phyloP scores from a whole-genome alignment of 2,329 filamentous ascomycete species.

The Stromatinia cepivora region DNA sequence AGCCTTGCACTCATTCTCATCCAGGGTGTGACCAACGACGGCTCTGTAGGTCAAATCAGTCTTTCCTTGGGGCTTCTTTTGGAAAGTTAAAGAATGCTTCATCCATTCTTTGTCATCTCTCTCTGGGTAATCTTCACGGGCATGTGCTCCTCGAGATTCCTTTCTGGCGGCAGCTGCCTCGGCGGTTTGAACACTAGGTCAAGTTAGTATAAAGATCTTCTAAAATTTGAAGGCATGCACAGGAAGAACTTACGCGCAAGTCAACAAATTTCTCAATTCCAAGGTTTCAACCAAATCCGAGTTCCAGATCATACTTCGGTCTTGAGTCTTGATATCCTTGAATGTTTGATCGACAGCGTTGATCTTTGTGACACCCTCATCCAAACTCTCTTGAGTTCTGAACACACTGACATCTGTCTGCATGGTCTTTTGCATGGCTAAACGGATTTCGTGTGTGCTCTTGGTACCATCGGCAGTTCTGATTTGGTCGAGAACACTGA shows the following conservation, averaged over 20 bases:
- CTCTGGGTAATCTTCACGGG: constrained; percentile 93
- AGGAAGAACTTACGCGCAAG: constrained; percentile 73
- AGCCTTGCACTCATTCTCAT: constrained; percentile 93
- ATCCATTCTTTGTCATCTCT: constrained; percentile 97
- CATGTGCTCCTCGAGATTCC: constrained; percentile 96
- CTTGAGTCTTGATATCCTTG: constrained; percentile 87
- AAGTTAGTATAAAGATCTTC: constrained; percentile 2
- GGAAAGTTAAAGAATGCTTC: constrained; percentile 98
- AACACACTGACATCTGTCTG: constrained; percentile 96
- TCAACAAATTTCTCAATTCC: constrained; percentile 91
- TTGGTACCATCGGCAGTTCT: constrained; percentile 44
- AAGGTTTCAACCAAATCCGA: constrained; percentile 94
- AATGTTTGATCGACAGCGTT: constrained; percentile 79
- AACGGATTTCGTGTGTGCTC: constrained; percentile 83
- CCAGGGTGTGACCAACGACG: constrained; percentile 80
- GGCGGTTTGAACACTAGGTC: constrained; percentile 78
- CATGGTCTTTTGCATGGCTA: constrained; percentile 97
- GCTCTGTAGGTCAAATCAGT: constrained; percentile 83
- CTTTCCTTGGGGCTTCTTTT: constrained; percentile 87
- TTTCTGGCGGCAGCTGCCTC: constrained; percentile 88
- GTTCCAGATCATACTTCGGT: constrained; percentile 99
- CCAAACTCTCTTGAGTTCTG: constrained; percentile 81
- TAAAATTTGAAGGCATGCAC: background rate
- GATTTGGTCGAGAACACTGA: constrained; percentile 71
- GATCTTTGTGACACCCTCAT: constrained; percentile 90